phyloP scores from a whole-genome alignment of 2,329 filamentous ascomycete genomes.

The Fusarium mangiferae region DNA sequence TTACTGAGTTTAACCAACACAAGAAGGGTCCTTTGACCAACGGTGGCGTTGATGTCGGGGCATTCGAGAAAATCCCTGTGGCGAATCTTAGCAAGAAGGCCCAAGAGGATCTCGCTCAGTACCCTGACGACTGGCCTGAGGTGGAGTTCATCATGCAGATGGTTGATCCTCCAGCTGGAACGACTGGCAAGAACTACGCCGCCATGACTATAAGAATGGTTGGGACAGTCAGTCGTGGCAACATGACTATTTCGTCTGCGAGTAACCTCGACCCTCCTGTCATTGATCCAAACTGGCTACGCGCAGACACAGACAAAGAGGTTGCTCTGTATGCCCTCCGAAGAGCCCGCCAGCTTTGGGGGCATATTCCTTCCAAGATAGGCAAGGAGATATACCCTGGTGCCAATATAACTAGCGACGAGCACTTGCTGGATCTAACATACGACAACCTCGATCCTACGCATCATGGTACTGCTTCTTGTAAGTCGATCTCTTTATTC shows the following conservation, averaged over 20 bases:
- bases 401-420: background rate
- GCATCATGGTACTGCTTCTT: background rate
- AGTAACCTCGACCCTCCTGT: slow-evolving; percentile 50
- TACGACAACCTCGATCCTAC: slow-evolving; percentile 1
- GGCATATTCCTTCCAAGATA: background rate
- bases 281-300: slow-evolving; percentile 59
- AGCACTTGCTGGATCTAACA: background rate
- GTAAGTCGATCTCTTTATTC: background rate
- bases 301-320: slow-evolving; percentile 54
- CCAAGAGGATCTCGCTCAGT: slow-evolving; percentile 23
- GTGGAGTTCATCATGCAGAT: slow-evolving; percentile 42
- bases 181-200: slow-evolving; percentile 28
- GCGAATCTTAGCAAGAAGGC: background rate
- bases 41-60: background rate
- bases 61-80: background rate
- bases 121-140: slow-evolving; percentile 50
- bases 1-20: background rate
- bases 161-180: background rate
- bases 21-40: background rate
- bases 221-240: slow-evolving; percentile 56
- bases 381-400: background rate
- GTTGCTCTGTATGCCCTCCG: slow-evolving; percentile 44
- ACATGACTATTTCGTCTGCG: slow-evolving; percentile 50
- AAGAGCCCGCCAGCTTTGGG: background rate
- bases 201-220: slow-evolving; percentile 46